phyloP scores from a whole-genome alignment of 345 rosid species.

The Ceriops decandra region DNA sequence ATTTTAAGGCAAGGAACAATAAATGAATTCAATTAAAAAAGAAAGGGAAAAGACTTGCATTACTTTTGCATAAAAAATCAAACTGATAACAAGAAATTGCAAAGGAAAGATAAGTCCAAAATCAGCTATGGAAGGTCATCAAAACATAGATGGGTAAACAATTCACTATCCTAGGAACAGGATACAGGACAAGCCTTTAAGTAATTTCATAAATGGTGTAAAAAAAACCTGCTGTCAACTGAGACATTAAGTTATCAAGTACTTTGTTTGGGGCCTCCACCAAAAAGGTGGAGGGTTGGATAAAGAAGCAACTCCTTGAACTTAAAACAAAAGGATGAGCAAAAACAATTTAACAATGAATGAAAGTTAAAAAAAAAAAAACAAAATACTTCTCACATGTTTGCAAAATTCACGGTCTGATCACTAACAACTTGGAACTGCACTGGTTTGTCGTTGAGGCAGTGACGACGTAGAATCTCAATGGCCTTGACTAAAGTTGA shows the following conservation, averaged over 20 bases:
- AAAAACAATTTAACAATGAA: not conserved
- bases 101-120: not conserved
- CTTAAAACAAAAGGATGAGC: not conserved
- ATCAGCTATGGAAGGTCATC: not conserved
- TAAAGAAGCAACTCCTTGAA: not conserved
- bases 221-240: not conserved
- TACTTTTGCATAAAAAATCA: too few relatives aligned
- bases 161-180: not conserved
- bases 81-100: not conserved
- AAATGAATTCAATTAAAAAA: too few relatives aligned
- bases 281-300: too few relatives aligned
- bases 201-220: not conserved
- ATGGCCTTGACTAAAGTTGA: slow-evolving; percentile 86
- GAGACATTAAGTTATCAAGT: not conserved
- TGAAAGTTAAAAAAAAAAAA: not conserved
- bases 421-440: slow-evolving; percentile 99
- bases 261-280: too few relatives aligned
- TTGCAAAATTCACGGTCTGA: slow-evolving; percentile 86
- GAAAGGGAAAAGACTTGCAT: too few relatives aligned
- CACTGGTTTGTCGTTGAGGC: slow-evolving; percentile 84
- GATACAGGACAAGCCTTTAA: not conserved
- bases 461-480: slow-evolving; percentile 94
- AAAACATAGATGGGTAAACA: not conserved
- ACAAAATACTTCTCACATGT: slow-evolving; percentile 42
- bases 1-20: too few relatives aligned